Percentiles rank a stretch among this genome's conserved stretches.
These are phyloP conservation scores for Arbutus unedo DNA, from an alignment of 148 eudicot species.

Conservation along the genomic window DNA sequence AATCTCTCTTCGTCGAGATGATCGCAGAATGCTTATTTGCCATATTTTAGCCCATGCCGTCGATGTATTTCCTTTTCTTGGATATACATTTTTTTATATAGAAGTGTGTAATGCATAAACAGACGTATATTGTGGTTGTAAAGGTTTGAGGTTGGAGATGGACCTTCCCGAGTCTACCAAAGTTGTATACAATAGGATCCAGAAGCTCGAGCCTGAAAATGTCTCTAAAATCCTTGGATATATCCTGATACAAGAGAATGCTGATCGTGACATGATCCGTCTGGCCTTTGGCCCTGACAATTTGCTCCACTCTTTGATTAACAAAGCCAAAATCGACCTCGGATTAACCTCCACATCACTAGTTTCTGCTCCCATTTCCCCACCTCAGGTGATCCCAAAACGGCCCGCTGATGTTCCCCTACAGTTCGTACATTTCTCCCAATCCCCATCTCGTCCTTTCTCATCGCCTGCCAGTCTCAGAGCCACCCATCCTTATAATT, in stretches of 20 bases:
- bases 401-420: conserved; percentile 36
- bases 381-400: conserved; percentile 20
- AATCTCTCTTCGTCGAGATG: not conserved
- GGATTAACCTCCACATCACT: conserved; percentile 13
- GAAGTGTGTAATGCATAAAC: not conserved
- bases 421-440: conserved; percentile 33
- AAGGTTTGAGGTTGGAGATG: conserved; percentile 24
- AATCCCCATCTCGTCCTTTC: conserved; percentile 30
- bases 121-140: not conserved
- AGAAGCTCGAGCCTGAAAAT: conserved; percentile 39
- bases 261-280: conserved; percentile 38
- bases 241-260: conserved; percentile 31
- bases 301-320: conserved; percentile 24
- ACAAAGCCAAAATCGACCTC: conserved; percentile 27
- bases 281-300: conserved; percentile 37
- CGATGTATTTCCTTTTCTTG: not conserved
- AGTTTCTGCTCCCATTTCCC: conserved; percentile 5
- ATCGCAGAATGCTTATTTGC: not conserved
- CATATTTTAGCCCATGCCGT: not conserved
- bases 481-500: conserved; percentile 21
- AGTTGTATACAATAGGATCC: conserved; percentile 34
- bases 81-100: not conserved
- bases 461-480: conserved; percentile 22
- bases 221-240: conserved; percentile 40
- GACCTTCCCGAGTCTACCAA: conserved; percentile 37